Conservation (phyloP, 2,329 filamentous ascomycete species). For the Aspergillus sojae region DNA sequence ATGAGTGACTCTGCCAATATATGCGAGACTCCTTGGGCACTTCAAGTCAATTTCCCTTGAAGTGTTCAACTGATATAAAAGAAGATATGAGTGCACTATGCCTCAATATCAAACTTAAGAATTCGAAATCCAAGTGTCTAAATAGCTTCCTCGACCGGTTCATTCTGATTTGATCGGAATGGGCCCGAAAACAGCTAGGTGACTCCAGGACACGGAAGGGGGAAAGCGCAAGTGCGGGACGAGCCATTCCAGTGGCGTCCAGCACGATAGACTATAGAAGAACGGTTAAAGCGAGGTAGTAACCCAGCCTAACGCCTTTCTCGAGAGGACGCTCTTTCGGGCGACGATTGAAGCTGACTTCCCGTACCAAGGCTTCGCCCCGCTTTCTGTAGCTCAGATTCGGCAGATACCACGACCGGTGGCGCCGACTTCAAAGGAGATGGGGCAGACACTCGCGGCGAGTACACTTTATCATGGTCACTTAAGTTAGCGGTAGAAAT, state of each 20-base stretch:
- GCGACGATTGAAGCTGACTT: constrained; percentile 25
- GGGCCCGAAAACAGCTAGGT: neutral
- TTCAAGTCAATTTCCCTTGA: neutral
- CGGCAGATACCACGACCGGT: constrained; percentile 32
- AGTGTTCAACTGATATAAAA: constrained; percentile 8
- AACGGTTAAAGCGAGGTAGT: neutral
- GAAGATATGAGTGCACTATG: constrained; percentile 7
- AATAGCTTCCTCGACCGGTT: neutral
- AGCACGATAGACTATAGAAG: neutral
- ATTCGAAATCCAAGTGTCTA: neutral
- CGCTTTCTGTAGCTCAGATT: constrained; percentile 26
- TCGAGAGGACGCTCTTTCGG: constrained; percentile 16
- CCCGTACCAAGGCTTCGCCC: constrained; percentile 32
- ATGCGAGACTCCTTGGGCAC: constrained; percentile 12
- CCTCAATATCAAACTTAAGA: neutral
- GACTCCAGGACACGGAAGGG: neutral
- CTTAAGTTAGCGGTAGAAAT: constrained; percentile 35
- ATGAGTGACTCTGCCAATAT: constrained; percentile 17
- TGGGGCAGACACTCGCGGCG: constrained; percentile 20
- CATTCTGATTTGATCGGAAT: neutral
- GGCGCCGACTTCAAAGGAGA: constrained; percentile 37
- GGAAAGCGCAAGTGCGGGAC: constrained; percentile 1
- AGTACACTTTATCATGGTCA: constrained; percentile 28
- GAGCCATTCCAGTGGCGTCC: constrained; percentile 17
- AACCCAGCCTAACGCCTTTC: constrained; percentile 14